phyloP scores from a whole-genome alignment of 139 green algal species.

The Desmodesmus armatus region DNA sequence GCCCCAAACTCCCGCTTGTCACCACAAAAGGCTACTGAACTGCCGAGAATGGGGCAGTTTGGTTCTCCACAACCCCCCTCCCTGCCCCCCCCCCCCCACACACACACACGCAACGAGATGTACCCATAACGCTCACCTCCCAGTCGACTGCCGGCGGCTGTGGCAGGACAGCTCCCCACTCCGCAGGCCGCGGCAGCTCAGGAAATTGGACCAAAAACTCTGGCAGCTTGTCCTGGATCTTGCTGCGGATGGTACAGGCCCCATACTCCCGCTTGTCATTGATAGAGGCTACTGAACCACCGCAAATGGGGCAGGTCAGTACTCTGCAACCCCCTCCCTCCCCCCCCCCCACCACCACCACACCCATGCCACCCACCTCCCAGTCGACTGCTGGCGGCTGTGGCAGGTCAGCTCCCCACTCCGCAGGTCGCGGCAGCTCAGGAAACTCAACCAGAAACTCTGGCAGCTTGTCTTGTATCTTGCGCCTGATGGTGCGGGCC shows the following conservation, averaged over 20 bases:
- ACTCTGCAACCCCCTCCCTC: too few species aligned
- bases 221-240: conserved; percentile 89
- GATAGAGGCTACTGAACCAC: neutral
- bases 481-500: conserved; percentile 92
- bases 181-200: conserved; percentile 14
- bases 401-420: neutral
- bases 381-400: conserved; percentile 27
- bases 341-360: too few species aligned
- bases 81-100: too few species aligned
- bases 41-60: neutral
- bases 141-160: conserved; percentile 26
- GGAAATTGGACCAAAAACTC: conserved; percentile 93
- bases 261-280: conserved; percentile 90
- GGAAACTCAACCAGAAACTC: conserved; percentile 93
- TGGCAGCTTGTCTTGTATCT: conserved; percentile 89
- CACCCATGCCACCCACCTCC: conserved; percentile 27
- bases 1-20: conserved; percentile 92
- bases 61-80: too few species aligned
- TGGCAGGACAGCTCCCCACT: neutral
- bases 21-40: conserved; percentile 30
- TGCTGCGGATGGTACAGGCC: conserved; percentile 92
- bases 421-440: conserved; percentile 10
- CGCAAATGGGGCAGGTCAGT: neutral
- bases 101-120: too few species aligned
- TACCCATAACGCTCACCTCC: conserved; percentile 41